These are phyloP conservation scores for Puccinellia tenuiflora DNA, from an alignment of 176 grass and related monocot genomes.

Conservation along the genomic window DNA sequence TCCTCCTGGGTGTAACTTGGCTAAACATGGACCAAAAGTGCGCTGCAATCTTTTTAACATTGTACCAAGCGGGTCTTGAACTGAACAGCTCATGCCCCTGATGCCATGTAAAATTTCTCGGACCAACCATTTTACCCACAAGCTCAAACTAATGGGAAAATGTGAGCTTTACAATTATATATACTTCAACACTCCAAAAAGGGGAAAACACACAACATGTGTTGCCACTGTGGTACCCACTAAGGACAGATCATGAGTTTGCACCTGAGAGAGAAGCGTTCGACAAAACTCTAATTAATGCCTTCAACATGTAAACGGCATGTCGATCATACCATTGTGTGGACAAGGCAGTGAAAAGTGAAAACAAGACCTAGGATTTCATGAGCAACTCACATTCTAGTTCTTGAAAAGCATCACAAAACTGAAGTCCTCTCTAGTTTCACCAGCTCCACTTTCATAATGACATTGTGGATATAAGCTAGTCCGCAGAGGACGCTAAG, in stretches of 20 bases:
- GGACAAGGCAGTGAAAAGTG: not conserved
- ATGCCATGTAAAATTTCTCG: too few relatives aligned
- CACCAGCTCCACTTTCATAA: not conserved
- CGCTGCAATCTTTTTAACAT: too few relatives aligned
- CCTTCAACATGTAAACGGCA: not conserved
- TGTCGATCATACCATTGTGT: not conserved
- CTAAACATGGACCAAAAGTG: too few relatives aligned
- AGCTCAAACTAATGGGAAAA: too few relatives aligned
- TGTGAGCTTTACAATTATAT: too few relatives aligned
- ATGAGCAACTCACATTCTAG: not conserved
- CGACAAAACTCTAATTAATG: not conserved
- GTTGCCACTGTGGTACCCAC: not conserved
- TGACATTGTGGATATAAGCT: not conserved
- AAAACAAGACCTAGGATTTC: not conserved
- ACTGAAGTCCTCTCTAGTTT: not conserved
- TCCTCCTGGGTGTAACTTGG: too few relatives aligned
- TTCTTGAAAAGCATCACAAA: not conserved
- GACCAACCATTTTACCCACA: too few relatives aligned
- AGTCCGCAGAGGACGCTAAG: constrained; percentile 15
- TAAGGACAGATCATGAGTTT: not conserved
- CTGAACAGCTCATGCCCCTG: too few relatives aligned
- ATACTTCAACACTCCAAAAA: not conserved
- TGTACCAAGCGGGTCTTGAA: too few relatives aligned
- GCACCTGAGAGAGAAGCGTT: not conserved
- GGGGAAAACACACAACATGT: not conserved